Evolutionary conservation across 257 asterid species (phyloP).

Genomic region (Haberlea rhodopensis): DNA sequence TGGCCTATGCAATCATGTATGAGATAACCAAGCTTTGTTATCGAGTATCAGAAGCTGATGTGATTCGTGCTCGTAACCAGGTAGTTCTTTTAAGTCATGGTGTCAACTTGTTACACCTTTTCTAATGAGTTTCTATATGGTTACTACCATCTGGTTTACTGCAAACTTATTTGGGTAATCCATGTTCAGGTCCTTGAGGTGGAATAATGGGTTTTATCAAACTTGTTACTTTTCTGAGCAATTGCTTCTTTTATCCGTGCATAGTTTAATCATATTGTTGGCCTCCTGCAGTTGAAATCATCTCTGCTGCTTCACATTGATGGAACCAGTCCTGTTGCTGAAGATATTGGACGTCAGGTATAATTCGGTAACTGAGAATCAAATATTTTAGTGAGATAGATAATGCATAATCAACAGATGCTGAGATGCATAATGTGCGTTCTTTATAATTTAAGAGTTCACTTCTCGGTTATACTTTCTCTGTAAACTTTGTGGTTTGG

Average conservation of each 20-base stretch:
- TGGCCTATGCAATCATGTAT: constrained; percentile 72
- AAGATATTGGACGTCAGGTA: constrained; percentile 99
- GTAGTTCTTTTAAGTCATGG: constrained; percentile 27
- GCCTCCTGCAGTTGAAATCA: constrained; percentile 72
- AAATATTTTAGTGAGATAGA: background rate
- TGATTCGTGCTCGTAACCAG: constrained; percentile 85
- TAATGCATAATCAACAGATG: background rate
- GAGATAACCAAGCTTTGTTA: constrained; percentile 65
- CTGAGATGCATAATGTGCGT: background rate
- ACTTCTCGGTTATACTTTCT: background rate
- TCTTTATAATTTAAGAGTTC: background rate
- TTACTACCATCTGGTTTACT: background rate
- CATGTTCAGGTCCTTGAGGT: background rate
- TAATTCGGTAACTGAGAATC: background rate
- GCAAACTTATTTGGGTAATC: background rate
- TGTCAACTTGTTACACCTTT: constrained; percentile 5
- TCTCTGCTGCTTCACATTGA: constrained; percentile 87
- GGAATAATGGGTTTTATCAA: constrained; percentile 9
- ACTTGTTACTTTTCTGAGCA: background rate
- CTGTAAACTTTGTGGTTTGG: background rate
- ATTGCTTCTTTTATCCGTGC: constrained; percentile 11
- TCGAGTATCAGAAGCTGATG: constrained; percentile 68
- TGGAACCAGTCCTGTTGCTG: constrained; percentile 90
- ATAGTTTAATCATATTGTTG: constrained; percentile 7
- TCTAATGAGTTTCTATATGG: background rate